Evolutionary conservation across 192 early-diverging fungal species (phyloP).

Genomic region (Umbelopsis isabellina): DNA sequence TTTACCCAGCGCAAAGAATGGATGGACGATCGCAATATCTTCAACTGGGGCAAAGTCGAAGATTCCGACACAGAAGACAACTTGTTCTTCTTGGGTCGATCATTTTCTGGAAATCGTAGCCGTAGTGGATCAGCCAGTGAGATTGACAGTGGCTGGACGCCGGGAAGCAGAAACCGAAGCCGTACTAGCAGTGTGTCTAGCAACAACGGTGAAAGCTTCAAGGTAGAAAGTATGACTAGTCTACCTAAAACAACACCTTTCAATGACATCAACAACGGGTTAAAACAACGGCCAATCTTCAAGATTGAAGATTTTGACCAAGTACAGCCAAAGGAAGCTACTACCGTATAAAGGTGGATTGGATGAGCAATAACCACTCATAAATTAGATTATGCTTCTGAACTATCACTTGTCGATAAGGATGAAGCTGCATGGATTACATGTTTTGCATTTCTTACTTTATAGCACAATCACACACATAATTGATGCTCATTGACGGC

Average conservation of each 20-base stretch:
- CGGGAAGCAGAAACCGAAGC: constrained; percentile 44
- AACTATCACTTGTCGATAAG: too few relatives aligned
- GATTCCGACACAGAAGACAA: constrained; percentile 59
- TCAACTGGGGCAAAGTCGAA: constrained; percentile 55
- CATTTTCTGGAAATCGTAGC: constrained; percentile 42
- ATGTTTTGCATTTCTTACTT: too few relatives aligned
- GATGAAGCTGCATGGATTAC: too few relatives aligned
- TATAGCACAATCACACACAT: too few relatives aligned
- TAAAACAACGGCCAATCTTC: constrained; percentile 18
- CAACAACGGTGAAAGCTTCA: constrained; percentile 44
- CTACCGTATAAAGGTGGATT: not conserved
- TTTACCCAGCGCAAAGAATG: constrained; percentile 50
- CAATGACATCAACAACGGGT: constrained; percentile 3
- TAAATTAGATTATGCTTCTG: not conserved
- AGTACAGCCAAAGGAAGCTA: not conserved
- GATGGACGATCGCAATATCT: constrained; percentile 56
- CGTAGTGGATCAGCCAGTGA: constrained; percentile 38
- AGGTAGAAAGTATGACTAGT: constrained; percentile 55
- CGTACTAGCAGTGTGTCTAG: constrained; percentile 49
- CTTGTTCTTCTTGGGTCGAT: constrained; percentile 56
- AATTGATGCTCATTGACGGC: too few relatives aligned
- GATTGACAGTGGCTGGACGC: constrained; percentile 26
- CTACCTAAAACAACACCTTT: not conserved
- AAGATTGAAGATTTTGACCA: constrained; percentile 34
- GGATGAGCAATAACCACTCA: too few relatives aligned